Base-by-base conservation (phyloP, 108 stramenopile genomes). In the Conticribra guillardii region DNA sequence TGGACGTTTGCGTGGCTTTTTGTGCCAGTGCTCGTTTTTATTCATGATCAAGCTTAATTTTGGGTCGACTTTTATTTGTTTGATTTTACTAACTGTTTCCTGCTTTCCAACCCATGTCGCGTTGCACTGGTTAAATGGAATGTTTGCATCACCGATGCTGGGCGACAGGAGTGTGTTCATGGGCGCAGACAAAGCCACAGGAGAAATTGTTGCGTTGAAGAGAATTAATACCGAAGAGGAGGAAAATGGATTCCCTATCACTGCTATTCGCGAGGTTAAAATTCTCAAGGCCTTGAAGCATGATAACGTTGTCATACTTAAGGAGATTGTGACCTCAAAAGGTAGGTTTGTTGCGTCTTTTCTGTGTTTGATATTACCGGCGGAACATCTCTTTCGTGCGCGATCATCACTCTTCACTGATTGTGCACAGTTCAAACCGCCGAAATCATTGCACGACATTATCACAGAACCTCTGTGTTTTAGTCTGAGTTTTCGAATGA, bases 261-360 rank as follows among this genome's bases (percentile, higher is more conserved):
- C 91, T 46, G 94, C 97, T 21, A 81, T 97, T 48, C 95, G 97
- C 24, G 97, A 97, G 80, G 91, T 97, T 61, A 94, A 96, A 65
- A 93, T 97, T 62, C 84, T 97, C 44, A 94, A 94, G 79, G 90
- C 87, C 18, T 70, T 97, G 70, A 70, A 82, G 11, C 95, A 96
- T 79, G 63, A 62, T 18, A 96, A 96, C 67, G 88, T 97, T 77
- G 95, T 97, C 23, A 76, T 76, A 32, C 64, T 97, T 70, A 89
- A 91, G 67, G 95, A 96, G 67, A 91, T 96, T 79, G 97, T 95
- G 4, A 94, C 92, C 18, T 95, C 94, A 24, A 94, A 96, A 76
- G 91, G 92, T 91, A 60, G 65, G 91, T 86, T 50, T 19, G 11
- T 4, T 55, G 24, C 37, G 5, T 9, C 37, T 41, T 41, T 41